Evolutionary conservation across 1,284 basidiomycete species (phyloP), one percentile per base, ranked within the genome.

Genomic region (Malassezia vespertilionis): DNA sequence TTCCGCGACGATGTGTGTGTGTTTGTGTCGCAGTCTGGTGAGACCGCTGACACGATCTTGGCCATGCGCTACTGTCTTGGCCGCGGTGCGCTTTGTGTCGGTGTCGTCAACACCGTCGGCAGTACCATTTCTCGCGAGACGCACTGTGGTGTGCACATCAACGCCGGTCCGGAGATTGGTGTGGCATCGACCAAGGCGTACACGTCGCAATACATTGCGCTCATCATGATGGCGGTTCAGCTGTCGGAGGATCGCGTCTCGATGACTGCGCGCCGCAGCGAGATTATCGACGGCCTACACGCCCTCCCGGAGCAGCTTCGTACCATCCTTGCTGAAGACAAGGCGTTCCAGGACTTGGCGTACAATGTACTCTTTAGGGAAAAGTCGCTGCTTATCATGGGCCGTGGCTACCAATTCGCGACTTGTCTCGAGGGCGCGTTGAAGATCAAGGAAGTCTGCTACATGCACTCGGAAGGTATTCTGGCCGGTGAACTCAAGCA

Each of bases 151-250:
- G 83, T 99, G 48, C 91, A 97, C 77, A 97, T 99, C 76, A 99
- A 99, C 71, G 91, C 93, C 63, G 91, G 91, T 34, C 91, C 91
- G 53, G 91, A 97, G 76, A 91, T 97, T 56, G 91, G 93, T 79
- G 93, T 99, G 54, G 93, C 93, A 5, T 96, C 90, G n/a, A 99
- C 93, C 57, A 99, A 99, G 82, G 93, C 93, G 3, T 99, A 99
- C 76, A 97, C 91, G 2, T 96, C 90, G 40, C 91, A 99, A 75
- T 97, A 96, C 77, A 90, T 97, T 61, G 93, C 91, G 3, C 79
- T 97, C 44, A 76, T 96, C 73, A 91, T 97, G 84, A 93, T 97
- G 76, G 93, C 93, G 12, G 79, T 97, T 30, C 90, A 96, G 74
- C 78, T 99, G 18, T 90, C 88, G 4, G 90, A 96, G 73, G 93